phyloP scores from a whole-genome alignment of 2,329 filamentous ascomycete genomes.

The Decorospora gaudefroyi region DNA sequence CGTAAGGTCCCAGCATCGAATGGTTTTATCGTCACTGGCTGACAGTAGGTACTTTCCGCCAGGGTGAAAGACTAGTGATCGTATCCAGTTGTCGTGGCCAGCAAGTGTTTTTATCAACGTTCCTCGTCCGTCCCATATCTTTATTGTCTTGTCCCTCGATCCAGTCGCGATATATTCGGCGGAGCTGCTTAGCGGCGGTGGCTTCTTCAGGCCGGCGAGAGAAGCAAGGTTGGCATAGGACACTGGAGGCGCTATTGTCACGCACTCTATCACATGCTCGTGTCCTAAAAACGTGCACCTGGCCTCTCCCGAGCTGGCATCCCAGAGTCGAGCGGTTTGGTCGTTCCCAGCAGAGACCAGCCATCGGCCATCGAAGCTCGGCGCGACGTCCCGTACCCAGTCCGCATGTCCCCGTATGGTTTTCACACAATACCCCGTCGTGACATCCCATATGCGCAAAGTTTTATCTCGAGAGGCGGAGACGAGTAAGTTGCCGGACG shows the following conservation, averaged over 20 bases:
- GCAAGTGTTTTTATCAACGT: constrained; percentile 80
- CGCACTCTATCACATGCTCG: constrained; percentile 85
- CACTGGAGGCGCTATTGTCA: constrained; percentile 78
- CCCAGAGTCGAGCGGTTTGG: constrained; percentile 81
- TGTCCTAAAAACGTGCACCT: constrained; percentile 84
- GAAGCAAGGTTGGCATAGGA: constrained; percentile 76
- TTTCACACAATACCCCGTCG: constrained; percentile 88
- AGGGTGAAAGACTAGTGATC: constrained; percentile 84
- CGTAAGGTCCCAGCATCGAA: constrained; percentile 89
- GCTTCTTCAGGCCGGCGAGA: constrained; percentile 80
- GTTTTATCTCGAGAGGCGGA: constrained; percentile 85
- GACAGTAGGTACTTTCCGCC: constrained; percentile 88
- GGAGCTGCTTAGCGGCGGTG: constrained; percentile 71
- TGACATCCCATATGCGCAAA: constrained; percentile 88
- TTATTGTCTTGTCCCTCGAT: constrained; percentile 86
- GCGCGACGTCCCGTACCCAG: constrained; percentile 88
- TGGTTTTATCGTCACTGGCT: constrained; percentile 85
- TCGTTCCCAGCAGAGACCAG: constrained; percentile 84
- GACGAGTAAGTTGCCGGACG: constrained; percentile 83
- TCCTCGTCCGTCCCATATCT: constrained; percentile 84
- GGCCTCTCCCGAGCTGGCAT: constrained; percentile 73
- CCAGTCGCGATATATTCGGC: constrained; percentile 91
- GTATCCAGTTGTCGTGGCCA: constrained; percentile 95
- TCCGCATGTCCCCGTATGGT: constrained; percentile 84
- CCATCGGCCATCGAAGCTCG: constrained; percentile 80